These are phyloP conservation scores for Fraxinus xanthoxyloides DNA, from an alignment of 305 asterid species.

Conservation along the genomic window DNA sequence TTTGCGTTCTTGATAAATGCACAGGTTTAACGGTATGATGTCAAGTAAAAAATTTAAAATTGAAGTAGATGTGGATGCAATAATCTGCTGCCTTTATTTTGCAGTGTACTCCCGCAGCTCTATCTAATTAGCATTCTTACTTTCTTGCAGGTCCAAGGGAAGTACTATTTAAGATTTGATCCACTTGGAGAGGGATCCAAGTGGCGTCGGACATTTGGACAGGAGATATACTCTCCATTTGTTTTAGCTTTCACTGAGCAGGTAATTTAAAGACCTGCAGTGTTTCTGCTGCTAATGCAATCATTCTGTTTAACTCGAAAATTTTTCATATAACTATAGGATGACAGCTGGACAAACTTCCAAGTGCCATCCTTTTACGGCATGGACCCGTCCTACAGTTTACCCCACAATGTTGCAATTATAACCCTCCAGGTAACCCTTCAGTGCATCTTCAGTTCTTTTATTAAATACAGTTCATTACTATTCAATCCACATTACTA, in stretches of 20 bases:
- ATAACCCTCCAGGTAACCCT: conserved; percentile 80
- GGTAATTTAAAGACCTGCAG: conserved; percentile 36
- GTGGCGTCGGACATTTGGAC: conserved; percentile 97
- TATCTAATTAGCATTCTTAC: background rate
- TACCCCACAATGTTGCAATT: conserved; percentile 83
- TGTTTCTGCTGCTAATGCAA: background rate
- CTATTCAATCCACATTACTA: background rate
- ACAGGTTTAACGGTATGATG: conserved; percentile 64
- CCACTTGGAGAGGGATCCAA: conserved; percentile 89
- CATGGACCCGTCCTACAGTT: conserved; percentile 78
- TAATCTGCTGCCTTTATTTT: background rate
- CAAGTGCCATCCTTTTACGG: conserved; percentile 64
- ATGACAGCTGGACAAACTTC: conserved; percentile 52
- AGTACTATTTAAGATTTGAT: conserved; percentile 74
- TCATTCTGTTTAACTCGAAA: conserved; percentile 12
- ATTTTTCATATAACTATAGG: conserved; percentile 42
- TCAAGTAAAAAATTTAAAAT: background rate
- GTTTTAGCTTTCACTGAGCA: conserved; percentile 86
- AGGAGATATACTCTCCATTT: conserved; percentile 88
- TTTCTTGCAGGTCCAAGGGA: conserved; percentile 69
- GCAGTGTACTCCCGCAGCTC: background rate
- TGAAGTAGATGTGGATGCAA: background rate
- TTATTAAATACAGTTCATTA: background rate
- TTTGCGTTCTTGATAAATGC: conserved; percentile 56
- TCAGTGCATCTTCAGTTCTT: background rate